Evolutionary conservation across 2,329 filamentous ascomycete genomes (phyloP), one percentile per base, ranked within the genome.

Genomic region (Microcera coccophila): DNA sequence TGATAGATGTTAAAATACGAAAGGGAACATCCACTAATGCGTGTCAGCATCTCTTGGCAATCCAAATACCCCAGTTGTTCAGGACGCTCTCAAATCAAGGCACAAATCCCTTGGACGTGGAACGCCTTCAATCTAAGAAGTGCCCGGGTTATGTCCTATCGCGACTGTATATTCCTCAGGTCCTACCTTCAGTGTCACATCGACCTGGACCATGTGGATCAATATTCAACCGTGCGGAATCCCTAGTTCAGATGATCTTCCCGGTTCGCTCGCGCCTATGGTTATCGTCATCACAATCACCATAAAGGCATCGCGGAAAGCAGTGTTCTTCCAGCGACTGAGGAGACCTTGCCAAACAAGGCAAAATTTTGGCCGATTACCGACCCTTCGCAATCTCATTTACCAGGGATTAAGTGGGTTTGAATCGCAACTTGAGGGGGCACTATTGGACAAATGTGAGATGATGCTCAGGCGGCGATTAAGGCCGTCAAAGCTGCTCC

Each of bases 301-400:
- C 49, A 45, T 10, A 37, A 39, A 1, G 38, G 46, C 12, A 50
- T 52, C 4, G 41, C 57, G 0, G 52, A 61, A 3, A 42, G 50
- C 5, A n/a, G 34, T 1, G 43, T 52, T 4, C 19, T 52, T 0
- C 49, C 49, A 3, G 50, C 49, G 1, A 14, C 22, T 0, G 31
- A 7, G 5, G 49, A 50, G 14, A 28, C 50, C 2, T 34, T 10
- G 2, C 32, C 41, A 2, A 31, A 38, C 4, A 24, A 36, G 3
- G 20, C 10, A 0, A 40, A 42, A 5, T 49, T 50, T 8, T 2
- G 50, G 1, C 48, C 49, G 0, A 41, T 45, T 1, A 52, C 40
- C 1, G 39, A 44, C 22, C 42, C 45, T 8, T 15, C 32, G 2
- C 15, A 39, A 5, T 37, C 39, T 4, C 48, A 52, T 26, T 34